phyloP scores from a whole-genome alignment of 2,329 filamentous ascomycete genomes.

The Ilyonectria robusta region DNA sequence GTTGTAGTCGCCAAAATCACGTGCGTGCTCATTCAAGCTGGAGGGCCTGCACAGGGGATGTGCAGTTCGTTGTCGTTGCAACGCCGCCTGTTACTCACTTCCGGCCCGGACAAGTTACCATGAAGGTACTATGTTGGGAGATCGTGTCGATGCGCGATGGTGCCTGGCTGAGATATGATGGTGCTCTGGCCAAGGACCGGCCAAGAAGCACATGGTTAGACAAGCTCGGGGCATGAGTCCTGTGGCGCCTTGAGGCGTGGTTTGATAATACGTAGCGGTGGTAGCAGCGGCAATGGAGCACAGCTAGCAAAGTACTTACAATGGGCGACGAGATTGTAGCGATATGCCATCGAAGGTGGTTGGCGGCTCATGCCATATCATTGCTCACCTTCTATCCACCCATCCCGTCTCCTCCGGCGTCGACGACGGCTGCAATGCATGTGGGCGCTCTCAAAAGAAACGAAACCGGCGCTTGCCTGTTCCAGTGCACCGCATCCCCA shows the following conservation, averaged over 20 bases:
- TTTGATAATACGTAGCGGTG: neutral
- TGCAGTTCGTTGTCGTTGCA: neutral
- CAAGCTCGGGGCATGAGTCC: neutral
- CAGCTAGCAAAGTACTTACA: neutral
- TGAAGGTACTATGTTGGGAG: constrained; percentile 6
- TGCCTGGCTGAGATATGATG: constrained; percentile 42
- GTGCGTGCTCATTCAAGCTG: neutral
- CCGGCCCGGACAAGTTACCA: neutral
- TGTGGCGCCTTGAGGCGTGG: neutral
- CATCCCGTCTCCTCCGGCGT: neutral
- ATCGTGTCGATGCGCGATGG: constrained; percentile 37
- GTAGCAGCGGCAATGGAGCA: neutral
- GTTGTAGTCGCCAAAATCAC: neutral
- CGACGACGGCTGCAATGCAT: neutral
- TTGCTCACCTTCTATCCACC: neutral
- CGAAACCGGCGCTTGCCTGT: constrained; percentile 13
- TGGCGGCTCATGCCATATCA: neutral
- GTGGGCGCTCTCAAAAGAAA: constrained; percentile 1
- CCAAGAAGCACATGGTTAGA: neutral
- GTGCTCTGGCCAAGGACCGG: constrained; percentile 9
- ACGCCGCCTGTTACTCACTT: neutral
- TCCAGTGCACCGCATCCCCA: constrained; percentile 26
- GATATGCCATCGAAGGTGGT: neutral
- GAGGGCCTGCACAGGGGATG: neutral
- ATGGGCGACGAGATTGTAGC: neutral